Base-by-base conservation (phyloP, 345 rosid genomes). In the Fremontodendron californicum region DNA sequence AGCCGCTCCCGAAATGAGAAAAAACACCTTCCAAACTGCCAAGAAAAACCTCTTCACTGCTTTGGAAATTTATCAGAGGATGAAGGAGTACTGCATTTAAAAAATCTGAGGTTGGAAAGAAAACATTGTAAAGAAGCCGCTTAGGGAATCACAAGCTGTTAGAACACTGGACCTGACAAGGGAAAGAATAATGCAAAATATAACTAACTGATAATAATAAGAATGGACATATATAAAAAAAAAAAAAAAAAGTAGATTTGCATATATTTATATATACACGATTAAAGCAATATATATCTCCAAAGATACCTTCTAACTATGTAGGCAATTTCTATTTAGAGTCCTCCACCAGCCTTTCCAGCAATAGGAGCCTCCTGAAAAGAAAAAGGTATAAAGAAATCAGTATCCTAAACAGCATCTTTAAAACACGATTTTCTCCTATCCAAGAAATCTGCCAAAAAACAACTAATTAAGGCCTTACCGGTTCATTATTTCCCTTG, bases 101-200 rank as follows among this genome's bases (percentile, higher is more conserved):
- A 61, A 80, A 65, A 70, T 76, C 69, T 62, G 75, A 73, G 61
- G 78, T 60, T 49, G 78, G 75, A 84, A 76, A 83, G 63, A 75
- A 81, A 57, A 75, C 48, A 82, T 64, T 68, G 82, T 77, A 74
- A 75, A 81, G 85, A 84, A 85, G 87, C 82, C 78, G 68, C 81
- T 39, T 70, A 76, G 86, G 77, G 86, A 86, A 84, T 78, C 82
- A 75, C 68, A 67, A 75, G 70, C 83, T 75, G 82, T 84, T 83
- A 87, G 78, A 57, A 82, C 65, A 85, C 87, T 87, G 81, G 27
- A 88, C 92, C 98, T 93, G 97, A 86, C 48, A 87, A 67, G 77
- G 5, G 48, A 77, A 68, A 7, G 57, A 70, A 37, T 6, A 8
- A 33, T 29, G 57, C 58, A 80, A 11, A 23, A 62, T 16, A 31